Base-by-base conservation (phyloP, 306 rosid species). In the Ormosia emarginata region DNA sequence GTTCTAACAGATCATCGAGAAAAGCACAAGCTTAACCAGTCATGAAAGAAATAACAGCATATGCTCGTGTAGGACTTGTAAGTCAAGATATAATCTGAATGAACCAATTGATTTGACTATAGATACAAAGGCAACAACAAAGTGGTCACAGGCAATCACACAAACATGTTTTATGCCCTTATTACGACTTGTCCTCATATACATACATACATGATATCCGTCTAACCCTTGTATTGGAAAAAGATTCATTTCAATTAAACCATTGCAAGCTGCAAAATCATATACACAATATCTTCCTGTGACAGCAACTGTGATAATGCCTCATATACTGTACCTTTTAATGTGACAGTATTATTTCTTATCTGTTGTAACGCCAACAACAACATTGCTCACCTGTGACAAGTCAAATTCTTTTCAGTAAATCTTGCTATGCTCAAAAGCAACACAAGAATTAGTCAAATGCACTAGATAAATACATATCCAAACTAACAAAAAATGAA, bases 341-440 rank as follows among this genome's bases (percentile, higher is more conserved):
- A 67, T 65, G 39, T 30, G 49, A 50, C 41, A 15, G n/a, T 71
- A 13, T 57, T 86, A 96, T 85, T 92, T 93, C 88, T 93, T 96
- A 24, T 90, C 97, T 1, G 95, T 94, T 15, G 97, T 96, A 78
- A 96, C 92, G 0, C 99, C 99, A 59, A 96, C 97, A 2, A 92
- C 99, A 40, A 96, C 98, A 80, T 96, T 96, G 94, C 97, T 96
- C 84, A 96, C 99, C 99, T 96, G 89, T 79, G 58, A 81, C 75
- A 90, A 34, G 85, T 66, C 53, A 58, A 71, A 80, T 39, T 55
- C 30, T 33, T 72, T 47, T 71, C 33, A 72, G 40, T 32, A 64
- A 61, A 63, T 52, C 64, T 64, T 68, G 41, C 57, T 39, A 77
- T 40, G 66, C 75, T 55, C 67, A 30, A 68, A 40, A 47, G 67